These are phyloP conservation scores for Dryas octopetala DNA, from an alignment of 306 rosid genomes.

Conservation along the genomic window DNA sequence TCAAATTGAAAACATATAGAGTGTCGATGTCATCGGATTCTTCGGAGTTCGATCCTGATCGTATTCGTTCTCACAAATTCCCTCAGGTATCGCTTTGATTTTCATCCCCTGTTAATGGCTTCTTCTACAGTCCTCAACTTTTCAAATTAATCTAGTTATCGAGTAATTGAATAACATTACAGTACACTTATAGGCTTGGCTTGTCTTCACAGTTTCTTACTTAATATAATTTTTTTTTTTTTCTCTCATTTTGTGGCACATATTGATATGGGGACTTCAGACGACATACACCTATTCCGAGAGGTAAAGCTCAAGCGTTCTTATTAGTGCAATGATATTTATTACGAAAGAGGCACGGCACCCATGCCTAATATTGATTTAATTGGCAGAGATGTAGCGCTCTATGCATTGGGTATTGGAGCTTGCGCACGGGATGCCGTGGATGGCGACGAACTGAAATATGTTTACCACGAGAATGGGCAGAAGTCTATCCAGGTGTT, in stretches of 20 bases:
- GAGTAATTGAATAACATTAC: neutral
- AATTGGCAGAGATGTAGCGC: slow-evolving; percentile 63
- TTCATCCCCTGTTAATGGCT: neutral
- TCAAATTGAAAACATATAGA: neutral
- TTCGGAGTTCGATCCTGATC: slow-evolving; percentile 54
- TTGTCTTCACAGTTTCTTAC: neutral
- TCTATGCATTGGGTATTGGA: slow-evolving; percentile 88
- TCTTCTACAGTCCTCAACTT: neutral
- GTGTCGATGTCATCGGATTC: slow-evolving; percentile 35
- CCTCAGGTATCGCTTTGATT: slow-evolving; percentile 52
- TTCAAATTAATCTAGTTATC: neutral
- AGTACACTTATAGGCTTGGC: neutral
- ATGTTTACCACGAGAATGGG: slow-evolving; percentile 75
- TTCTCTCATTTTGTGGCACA: slow-evolving; percentile 17
- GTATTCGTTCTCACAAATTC: slow-evolving; percentile 57
- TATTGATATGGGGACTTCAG: slow-evolving; percentile 41
- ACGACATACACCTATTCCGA: slow-evolving; percentile 54
- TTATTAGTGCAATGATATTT: neutral
- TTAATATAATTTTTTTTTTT: neutral
- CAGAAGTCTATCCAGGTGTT: slow-evolving; percentile 69
- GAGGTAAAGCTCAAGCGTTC: slow-evolving; percentile 40
- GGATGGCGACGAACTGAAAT: slow-evolving; percentile 79
- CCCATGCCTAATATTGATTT: too few species aligned
- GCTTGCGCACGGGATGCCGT: slow-evolving; percentile 73
- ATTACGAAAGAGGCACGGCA: neutral